phyloP scores from a whole-genome alignment of 139 green algal species.

The Ulvella scutata region DNA sequence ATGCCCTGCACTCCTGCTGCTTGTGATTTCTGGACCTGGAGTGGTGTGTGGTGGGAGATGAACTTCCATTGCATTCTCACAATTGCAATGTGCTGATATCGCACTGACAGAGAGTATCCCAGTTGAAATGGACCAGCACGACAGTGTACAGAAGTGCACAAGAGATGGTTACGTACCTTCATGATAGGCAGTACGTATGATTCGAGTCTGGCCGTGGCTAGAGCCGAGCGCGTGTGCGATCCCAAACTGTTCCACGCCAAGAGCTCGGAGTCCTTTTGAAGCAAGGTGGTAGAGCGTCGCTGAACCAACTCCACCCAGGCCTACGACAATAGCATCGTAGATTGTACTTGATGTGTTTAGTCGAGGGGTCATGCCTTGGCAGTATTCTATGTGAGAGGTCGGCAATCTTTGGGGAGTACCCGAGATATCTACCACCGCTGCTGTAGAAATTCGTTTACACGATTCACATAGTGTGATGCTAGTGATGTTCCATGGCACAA shows the following conservation, averaged over 20 bases:
- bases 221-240: conserved; percentile 23
- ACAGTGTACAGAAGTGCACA: background rate
- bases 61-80: too few relatives aligned
- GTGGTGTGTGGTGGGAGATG: too few relatives aligned
- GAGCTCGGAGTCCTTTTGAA: conserved; percentile 19
- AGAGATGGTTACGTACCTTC: conserved; percentile 7
- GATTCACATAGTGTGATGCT: too few relatives aligned
- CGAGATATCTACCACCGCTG: too few relatives aligned
- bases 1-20: background rate
- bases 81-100: too few relatives aligned
- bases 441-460: too few relatives aligned
- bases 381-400: too few relatives aligned
- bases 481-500: too few relatives aligned
- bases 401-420: too few relatives aligned
- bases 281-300: conserved; percentile 35
- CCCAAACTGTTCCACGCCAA: background rate
- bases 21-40: background rate
- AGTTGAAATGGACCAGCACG: background rate
- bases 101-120: too few relatives aligned
- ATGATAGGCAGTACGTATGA: conserved; percentile 41
- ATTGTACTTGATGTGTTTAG: too few relatives aligned
- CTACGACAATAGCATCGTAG: conserved; percentile 35
- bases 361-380: too few relatives aligned
- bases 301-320: conserved; percentile 29
- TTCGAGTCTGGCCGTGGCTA: conserved; percentile 37